Evolutionary conservation across 2,329 filamentous ascomycete species (phyloP).

Genomic region (Sclerotinia sclerotiorum): DNA sequence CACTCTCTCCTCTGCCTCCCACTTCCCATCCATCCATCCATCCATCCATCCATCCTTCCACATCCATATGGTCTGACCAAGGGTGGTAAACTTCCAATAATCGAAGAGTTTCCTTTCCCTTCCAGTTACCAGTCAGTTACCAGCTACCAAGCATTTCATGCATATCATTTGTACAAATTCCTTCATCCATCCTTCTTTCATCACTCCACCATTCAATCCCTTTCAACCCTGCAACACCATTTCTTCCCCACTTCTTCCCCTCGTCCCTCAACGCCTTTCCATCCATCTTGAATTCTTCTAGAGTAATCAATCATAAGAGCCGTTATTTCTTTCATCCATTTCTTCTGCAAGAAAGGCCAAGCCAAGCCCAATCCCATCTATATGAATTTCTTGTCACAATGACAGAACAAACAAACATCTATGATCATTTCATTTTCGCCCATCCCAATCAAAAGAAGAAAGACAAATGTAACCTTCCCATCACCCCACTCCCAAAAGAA

Average conservation of each 20-base stretch:
- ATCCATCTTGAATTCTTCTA: neutral
- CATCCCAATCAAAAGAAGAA: conserved; percentile 12
- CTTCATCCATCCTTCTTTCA: neutral
- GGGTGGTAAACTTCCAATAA: neutral
- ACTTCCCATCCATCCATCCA: neutral
- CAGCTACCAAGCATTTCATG: neutral
- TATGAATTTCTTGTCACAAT: conserved; percentile 15
- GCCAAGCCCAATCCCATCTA: conserved; percentile 18
- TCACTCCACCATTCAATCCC: neutral
- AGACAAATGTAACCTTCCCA: neutral
- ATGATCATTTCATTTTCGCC: conserved; percentile 17
- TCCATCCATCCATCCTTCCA: neutral
- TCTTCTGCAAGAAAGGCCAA: conserved; percentile 17
- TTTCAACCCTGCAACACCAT: neutral
- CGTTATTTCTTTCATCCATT: conserved; percentile 15
- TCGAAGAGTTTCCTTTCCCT: neutral
- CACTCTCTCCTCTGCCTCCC: neutral
- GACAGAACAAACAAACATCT: conserved; percentile 11
- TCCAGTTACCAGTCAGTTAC: neutral
- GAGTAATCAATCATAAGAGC: conserved; percentile 20
- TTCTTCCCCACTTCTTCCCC: neutral
- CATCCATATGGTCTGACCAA: neutral
- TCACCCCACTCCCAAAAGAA: neutral
- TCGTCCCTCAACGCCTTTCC: neutral
- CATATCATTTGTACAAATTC: conserved; percentile 10